Percentiles rank a stretch among this genome's conserved stretches.
These are phyloP conservation scores for Rhizopogon vinicolor DNA, from an alignment of 768 basidiomycete genomes.

Conservation along the genomic window DNA sequence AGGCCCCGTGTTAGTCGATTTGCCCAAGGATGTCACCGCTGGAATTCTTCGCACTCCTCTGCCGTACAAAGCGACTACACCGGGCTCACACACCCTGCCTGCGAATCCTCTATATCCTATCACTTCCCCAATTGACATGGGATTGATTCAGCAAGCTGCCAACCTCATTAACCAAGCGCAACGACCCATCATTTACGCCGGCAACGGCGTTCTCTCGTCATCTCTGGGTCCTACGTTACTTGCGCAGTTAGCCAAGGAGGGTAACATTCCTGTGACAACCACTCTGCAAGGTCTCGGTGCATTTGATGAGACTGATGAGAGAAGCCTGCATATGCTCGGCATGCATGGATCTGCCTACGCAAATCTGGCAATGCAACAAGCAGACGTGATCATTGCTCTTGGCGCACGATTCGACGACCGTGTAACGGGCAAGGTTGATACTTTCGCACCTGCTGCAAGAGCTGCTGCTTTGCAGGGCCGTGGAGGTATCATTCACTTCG, in stretches of 20 bases:
- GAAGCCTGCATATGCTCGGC: constrained; percentile 93
- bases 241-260: constrained; percentile 68
- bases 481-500: constrained; percentile 99
- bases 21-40: constrained; percentile 99
- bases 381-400: constrained; percentile 96
- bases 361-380: constrained; percentile 95
- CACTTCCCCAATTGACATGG: constrained; percentile 55
- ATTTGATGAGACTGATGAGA: constrained; percentile 86
- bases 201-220: constrained; percentile 83
- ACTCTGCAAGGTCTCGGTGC: constrained; percentile 94
- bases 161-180: constrained; percentile 88
- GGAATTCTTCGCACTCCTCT: constrained; percentile 82
- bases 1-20: constrained; percentile 95
- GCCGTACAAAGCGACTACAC: constrained; percentile 81
- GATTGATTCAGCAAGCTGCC: constrained; percentile 79
- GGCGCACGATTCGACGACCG: constrained; percentile 98
- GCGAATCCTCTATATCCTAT: constrained; percentile 61
- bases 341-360: constrained; percentile 99
- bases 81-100: constrained; percentile 75
- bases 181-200: constrained; percentile 89
- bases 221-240: constrained; percentile 81
- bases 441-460: constrained; percentile 87
- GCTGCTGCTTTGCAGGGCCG: constrained; percentile 81
- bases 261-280: constrained; percentile 96
- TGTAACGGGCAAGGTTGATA: constrained; percentile 85